phyloP scores from a whole-genome alignment of 331 rosid species.

The Erythrophleum ivorense region DNA sequence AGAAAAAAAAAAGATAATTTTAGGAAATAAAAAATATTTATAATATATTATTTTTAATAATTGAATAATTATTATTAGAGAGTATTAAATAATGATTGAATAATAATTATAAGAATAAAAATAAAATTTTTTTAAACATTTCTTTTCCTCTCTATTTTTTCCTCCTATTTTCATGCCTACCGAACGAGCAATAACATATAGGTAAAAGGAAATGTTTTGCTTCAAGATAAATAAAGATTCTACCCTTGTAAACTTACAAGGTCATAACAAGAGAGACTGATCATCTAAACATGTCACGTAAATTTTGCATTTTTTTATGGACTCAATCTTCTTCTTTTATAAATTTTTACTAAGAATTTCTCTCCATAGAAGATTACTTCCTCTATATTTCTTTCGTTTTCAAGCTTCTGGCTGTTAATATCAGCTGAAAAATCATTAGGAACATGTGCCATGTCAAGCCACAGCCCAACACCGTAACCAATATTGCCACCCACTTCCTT shows the following conservation, averaged over 20 bases:
- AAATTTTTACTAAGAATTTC: too few species aligned
- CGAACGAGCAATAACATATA: not conserved
- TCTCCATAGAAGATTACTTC: not conserved
- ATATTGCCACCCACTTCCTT: constrained; percentile 16
- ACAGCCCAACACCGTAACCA: constrained; percentile 19
- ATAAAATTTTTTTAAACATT: too few species aligned
- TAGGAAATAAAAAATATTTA: too few species aligned
- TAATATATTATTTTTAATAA: too few species aligned
- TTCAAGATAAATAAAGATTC: not conserved
- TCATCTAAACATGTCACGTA: not conserved
- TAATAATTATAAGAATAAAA: too few species aligned
- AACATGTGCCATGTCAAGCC: constrained; percentile 40
- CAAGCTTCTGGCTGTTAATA: not conserved
- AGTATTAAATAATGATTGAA: too few species aligned
- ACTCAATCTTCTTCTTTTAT: too few species aligned
- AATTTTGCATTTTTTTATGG: not conserved
- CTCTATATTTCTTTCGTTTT: not conserved
- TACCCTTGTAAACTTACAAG: not conserved
- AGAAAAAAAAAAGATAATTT: too few species aligned
- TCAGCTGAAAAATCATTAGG: constrained; percentile 5
- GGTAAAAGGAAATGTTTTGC: not conserved
- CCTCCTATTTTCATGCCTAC: too few species aligned
- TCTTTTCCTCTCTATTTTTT: too few species aligned
- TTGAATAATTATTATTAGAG: too few species aligned
- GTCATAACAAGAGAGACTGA: not conserved